A percentile compares a stretch with the other conserved stretches of the same genome.
Evolutionary conservation across 1,139 yeast genomes (phyloP).

Genomic region (Saccharomyces pastorianus): DNA sequence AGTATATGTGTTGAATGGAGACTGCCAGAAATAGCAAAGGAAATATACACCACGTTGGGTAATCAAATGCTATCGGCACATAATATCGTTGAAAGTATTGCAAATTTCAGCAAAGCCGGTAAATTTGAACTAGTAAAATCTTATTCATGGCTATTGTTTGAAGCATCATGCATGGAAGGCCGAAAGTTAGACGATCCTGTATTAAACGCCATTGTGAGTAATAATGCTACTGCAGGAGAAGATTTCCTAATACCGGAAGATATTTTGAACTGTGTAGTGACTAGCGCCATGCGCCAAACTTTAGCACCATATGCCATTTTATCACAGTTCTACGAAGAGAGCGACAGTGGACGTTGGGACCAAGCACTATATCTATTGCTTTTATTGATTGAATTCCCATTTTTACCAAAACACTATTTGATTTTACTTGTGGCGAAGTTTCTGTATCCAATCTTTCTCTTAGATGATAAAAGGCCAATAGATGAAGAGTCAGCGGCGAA

Average conservation of each 20-base stretch:
- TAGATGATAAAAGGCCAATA: conserved; percentile 12
- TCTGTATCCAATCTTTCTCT: conserved; percentile 24
- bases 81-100: conserved; percentile 51
- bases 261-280: conserved; percentile 27
- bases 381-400: conserved; percentile 53
- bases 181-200: conserved; percentile 48
- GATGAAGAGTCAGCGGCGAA: conserved; percentile 18
- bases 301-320: conserved; percentile 68
- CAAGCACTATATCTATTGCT: conserved; percentile 37
- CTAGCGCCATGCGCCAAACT: conserved; percentile 57
- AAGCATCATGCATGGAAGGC: conserved; percentile 49
- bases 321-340: conserved; percentile 39
- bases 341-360: conserved; percentile 24
- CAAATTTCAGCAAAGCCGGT: conserved; percentile 58
- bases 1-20: conserved; percentile 46
- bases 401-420: conserved; percentile 52
- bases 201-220: conserved; percentile 45
- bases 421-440: conserved; percentile 22
- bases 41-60: conserved; percentile 37
- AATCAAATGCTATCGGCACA: conserved; percentile 30
- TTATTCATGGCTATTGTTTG: conserved; percentile 47
- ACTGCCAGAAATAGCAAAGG: conserved; percentile 46
- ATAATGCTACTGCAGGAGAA: conserved; percentile 19
- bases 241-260: conserved; percentile 21
- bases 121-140: conserved; percentile 40